phyloP scores from a whole-genome alignment of 495 filamentous ascomycete genomes.

The Aspergillus conjunctus region DNA sequence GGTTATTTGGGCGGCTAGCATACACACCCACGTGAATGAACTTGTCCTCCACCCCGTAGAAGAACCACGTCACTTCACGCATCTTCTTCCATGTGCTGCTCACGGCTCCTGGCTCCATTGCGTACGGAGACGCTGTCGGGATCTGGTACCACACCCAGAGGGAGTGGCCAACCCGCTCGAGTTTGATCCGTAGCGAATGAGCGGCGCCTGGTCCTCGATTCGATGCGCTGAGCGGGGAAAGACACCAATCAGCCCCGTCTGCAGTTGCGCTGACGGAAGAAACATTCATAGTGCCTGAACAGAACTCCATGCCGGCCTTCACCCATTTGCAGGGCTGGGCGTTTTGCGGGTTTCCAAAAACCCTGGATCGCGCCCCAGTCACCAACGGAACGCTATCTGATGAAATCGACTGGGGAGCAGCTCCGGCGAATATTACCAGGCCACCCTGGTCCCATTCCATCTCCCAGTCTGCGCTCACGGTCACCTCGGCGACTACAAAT shows the following conservation, averaged over 20 bases:
- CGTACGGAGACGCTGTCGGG: constrained; percentile 40
- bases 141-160: constrained; percentile 62
- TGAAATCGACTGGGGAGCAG: constrained; percentile 53
- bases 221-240: constrained; percentile 46
- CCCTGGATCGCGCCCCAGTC: constrained; percentile 19
- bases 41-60: constrained; percentile 62
- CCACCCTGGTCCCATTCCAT: constrained; percentile 67
- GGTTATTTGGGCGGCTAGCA: constrained; percentile 53
- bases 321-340: constrained; percentile 56
- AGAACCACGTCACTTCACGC: constrained; percentile 62
- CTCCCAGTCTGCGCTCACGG: constrained; percentile 60
- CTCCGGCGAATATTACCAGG: constrained; percentile 77
- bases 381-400: constrained; percentile 25
- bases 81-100: constrained; percentile 58
- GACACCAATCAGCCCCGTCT: constrained; percentile 60
- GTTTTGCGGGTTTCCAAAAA: constrained; percentile 7
- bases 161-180: constrained; percentile 58
- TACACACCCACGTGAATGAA: constrained; percentile 59
- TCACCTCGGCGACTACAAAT: constrained; percentile 61
- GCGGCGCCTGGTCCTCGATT: constrained; percentile 26
- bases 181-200: constrained; percentile 56
- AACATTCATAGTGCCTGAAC: constrained; percentile 52
- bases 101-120: constrained; percentile 40
- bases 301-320: constrained; percentile 61
- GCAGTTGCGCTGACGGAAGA: constrained; percentile 58